Base-by-base conservation (phyloP, 192 early-diverging fungal genomes). In the Geranomyces michiganensis region DNA sequence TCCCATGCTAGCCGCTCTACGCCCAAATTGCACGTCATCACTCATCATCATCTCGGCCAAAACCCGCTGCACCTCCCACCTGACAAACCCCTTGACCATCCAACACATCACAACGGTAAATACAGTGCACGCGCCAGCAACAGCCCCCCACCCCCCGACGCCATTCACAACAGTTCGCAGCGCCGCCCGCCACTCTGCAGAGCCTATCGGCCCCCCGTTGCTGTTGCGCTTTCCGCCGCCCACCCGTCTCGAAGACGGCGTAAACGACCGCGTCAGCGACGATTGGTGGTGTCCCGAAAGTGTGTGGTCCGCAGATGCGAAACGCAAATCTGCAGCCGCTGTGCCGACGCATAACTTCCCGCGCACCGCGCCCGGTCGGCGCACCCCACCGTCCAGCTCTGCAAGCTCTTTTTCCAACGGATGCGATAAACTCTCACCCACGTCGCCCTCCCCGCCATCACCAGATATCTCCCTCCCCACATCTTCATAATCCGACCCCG, bases 401-500 rank as follows among this genome's bases (percentile, higher is more conserved):
- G 67, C 67, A 24, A 68, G 22, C 27, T 68, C 67, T 8, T 19
- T 36, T 29, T 51, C 67, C 17, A 68, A 51, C 21, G 67, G 67
- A 29, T 68, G 67, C 15, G 67, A 1, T 4, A 41, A 43, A 48
- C 51, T 27, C 51, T 10, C 36, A 10, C 36, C 36, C 3, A 3
- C 36, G 36, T 41, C 36, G 36, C 10, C 36, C 3, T 7, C 36
- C 3, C 36, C 10, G 10, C 36, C 36, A 41, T 10, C 36, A 41
- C 10, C 36, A 41, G 10, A 10, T 10, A 3, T 41, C 10, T 41
- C 36, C 36, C 5, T 41, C 36, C n/a, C 29, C 9, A 19, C 45
- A 44, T 65, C 64, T 15, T 65, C 64, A n/a, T 26, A 0, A 21
- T 65, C 64, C 17, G 1, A 30, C 24, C 21, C 32, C 26, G 36